Conservation (phyloP, 352 stramenopile genomes). For the Globisporangium nodosum region DNA sequence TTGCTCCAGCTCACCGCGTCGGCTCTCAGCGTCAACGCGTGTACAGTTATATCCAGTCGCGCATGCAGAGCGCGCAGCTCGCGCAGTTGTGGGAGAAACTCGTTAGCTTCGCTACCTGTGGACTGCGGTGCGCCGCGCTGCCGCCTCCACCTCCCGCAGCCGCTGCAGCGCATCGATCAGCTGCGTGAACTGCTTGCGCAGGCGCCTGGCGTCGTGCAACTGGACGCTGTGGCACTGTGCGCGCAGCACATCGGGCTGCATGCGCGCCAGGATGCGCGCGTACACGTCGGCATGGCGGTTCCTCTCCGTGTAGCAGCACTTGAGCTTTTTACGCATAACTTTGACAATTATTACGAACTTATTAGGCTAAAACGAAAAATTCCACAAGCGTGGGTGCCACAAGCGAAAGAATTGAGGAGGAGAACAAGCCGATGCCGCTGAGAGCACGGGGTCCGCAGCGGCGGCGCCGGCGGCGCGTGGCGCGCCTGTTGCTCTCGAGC, state of each 20-base stretch:
- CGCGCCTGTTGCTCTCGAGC: constrained; percentile 53
- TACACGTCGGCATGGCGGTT: constrained; percentile 12
- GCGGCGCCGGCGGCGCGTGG: constrained; percentile 21
- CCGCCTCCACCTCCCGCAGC: constrained; percentile 21
- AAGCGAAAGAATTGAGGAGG: not conserved
- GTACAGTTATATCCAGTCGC: not conserved
- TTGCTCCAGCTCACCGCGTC: not conserved
- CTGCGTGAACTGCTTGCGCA: constrained; percentile 8
- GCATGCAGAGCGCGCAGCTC: not conserved
- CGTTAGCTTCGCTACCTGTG: not conserved
- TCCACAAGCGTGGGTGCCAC: too few relatives aligned
- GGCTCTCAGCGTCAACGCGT: not conserved
- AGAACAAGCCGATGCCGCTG: not conserved
- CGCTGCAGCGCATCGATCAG: constrained; percentile 13
- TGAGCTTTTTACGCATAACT: too few relatives aligned
- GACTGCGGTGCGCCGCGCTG: constrained; percentile 7
- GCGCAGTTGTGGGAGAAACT: not conserved
- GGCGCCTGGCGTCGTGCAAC: constrained; percentile 10
- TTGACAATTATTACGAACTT: too few relatives aligned
- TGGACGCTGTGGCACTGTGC: constrained; percentile 16
- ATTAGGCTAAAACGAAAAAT: too few relatives aligned
- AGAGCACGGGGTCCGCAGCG: not conserved
- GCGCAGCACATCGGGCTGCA: constrained; percentile 18
- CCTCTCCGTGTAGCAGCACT: too few relatives aligned
- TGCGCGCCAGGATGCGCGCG: constrained; percentile 26